phyloP scores from a whole-genome alignment of 768 basidiomycete species.

The Boletus fagicola region DNA sequence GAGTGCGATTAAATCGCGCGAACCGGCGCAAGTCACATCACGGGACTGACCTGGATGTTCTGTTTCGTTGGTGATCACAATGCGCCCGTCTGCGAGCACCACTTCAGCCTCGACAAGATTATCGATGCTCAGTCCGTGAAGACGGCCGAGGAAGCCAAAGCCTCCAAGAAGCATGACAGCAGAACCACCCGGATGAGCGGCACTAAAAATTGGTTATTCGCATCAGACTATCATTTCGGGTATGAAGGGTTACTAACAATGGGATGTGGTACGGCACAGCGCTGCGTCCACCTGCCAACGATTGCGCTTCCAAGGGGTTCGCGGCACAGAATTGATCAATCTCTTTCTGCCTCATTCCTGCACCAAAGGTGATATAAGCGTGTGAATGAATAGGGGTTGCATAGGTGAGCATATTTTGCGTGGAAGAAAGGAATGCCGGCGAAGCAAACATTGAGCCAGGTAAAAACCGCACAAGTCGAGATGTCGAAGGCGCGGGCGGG shows the following conservation, averaged over 20 bases:
- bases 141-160: conserved; percentile 82
- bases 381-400: conserved; percentile 63
- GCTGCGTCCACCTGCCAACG: conserved; percentile 47
- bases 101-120: conserved; percentile 90
- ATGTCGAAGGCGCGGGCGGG: conserved; percentile 20
- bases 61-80: conserved; percentile 71
- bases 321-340: conserved; percentile 74
- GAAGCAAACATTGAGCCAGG: conserved; percentile 37
- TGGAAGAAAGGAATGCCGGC: conserved; percentile 34
- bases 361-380: conserved; percentile 83
- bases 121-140: conserved; percentile 86
- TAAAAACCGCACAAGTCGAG: conserved; percentile 21
- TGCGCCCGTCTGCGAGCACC: conserved; percentile 87
- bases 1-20: conserved; percentile 1
- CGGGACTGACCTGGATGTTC: conserved; percentile 59
- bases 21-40: not conserved
- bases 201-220: conserved; percentile 40
- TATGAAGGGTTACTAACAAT: conserved; percentile 48
- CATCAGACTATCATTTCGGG: not conserved
- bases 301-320: conserved; percentile 60
- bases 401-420: conserved; percentile 43
- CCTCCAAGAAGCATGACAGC: conserved; percentile 83
- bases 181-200: conserved; percentile 78
- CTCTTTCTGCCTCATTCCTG: conserved; percentile 82
- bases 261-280: conserved; percentile 79